A percentile compares a stretch with the other conserved stretches of the same genome.
Conservation (phyloP, 2,329 filamentous ascomycete species). For the Colletotrichum falcatum region DNA sequence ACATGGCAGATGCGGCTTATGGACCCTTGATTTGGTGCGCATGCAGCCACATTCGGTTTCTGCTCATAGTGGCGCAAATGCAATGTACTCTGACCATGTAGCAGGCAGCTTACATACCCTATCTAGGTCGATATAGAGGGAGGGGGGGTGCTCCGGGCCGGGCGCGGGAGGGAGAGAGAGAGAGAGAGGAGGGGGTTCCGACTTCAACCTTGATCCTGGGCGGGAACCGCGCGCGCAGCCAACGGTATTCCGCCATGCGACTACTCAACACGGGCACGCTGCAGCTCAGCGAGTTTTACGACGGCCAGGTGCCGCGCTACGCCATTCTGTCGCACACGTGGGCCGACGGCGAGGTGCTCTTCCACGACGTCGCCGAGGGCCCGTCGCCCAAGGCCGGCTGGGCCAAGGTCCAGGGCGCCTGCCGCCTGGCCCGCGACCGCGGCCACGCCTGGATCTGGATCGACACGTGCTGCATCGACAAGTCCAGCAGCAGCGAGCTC, state of each 20-base stretch:
- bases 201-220: neutral
- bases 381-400: slow-evolving; percentile 30
- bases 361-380: slow-evolving; percentile 39
- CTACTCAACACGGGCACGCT: neutral
- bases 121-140: neutral
- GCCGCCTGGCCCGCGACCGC: slow-evolving; percentile 41
- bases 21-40: no score
- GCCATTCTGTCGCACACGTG: slow-evolving; percentile 48
- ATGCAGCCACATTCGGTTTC: no score
- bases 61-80: no score
- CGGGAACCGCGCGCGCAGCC: neutral
- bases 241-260: neutral
- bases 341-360: slow-evolving; percentile 45
- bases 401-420: slow-evolving; percentile 43
- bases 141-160: neutral
- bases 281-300: neutral
- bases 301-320: slow-evolving; percentile 42
- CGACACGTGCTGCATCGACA: slow-evolving; percentile 53
- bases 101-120: no score
- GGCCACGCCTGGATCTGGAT: slow-evolving; percentile 51
- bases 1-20: no score
- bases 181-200: no score
- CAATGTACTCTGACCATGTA: no score
- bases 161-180: no score
- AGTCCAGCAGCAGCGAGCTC: slow-evolving; percentile 48